These are phyloP conservation scores for Colletotrichum sp. DNA, from an alignment of 2,329 filamentous ascomycete genomes.

Conservation along the genomic window DNA sequence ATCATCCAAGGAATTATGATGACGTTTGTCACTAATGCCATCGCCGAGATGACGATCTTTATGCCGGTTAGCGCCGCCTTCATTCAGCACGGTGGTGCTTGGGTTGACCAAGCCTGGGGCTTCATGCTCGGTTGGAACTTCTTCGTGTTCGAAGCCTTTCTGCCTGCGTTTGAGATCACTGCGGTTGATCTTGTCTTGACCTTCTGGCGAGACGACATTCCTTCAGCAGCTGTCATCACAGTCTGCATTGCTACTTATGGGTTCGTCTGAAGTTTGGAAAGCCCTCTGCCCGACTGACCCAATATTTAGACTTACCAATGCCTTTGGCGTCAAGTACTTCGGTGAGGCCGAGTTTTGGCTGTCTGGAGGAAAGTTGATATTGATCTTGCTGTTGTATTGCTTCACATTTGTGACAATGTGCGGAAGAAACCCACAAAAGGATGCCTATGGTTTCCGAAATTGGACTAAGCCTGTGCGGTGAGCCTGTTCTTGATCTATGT, in stretches of 20 bases:
- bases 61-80: conserved; percentile 54
- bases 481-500: conserved; percentile 46
- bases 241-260: neutral
- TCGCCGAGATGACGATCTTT: conserved; percentile 52
- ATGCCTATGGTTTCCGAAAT: conserved; percentile 73
- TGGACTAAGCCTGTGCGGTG: conserved; percentile 58
- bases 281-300: conserved; percentile 1
- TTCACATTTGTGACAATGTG: conserved; percentile 82
- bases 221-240: conserved; percentile 23
- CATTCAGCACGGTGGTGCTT: conserved; percentile 51
- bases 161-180: conserved; percentile 57
- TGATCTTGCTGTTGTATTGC: conserved; percentile 69
- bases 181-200: conserved; percentile 41
- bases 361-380: conserved; percentile 65
- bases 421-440: conserved; percentile 73
- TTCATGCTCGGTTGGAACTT: conserved; percentile 55
- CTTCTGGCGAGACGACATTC: conserved; percentile 39
- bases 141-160: conserved; percentile 54
- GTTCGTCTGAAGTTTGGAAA: conserved; percentile 1
- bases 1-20: conserved; percentile 45
- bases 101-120: conserved; percentile 53
- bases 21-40: conserved; percentile 51
- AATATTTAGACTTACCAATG: conserved; percentile 27
- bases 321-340: conserved; percentile 22
- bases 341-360: conserved; percentile 74